Conservation (phyloP, 176 grass and related monocot species). For the Rhynchospora breviuscula region DNA sequence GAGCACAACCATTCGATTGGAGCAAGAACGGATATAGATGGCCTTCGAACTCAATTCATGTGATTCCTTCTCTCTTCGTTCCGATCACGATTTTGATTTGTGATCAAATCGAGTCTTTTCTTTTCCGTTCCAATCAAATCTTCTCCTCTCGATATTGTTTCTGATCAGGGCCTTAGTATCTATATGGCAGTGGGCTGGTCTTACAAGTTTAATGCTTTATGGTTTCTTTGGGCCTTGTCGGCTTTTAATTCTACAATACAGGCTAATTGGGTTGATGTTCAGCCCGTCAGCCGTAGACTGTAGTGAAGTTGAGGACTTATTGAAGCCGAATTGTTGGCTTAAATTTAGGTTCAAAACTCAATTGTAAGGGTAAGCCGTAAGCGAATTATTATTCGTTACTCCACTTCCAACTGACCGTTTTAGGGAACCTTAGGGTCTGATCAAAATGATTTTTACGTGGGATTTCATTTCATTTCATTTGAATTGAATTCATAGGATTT, state of each 20-base stretch:
- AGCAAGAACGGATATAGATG: too few species aligned
- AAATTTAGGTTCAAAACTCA: constrained; percentile 1
- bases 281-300: neutral
- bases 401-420: neutral
- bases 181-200: neutral
- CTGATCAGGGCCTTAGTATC: too few species aligned
- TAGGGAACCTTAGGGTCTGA: neutral
- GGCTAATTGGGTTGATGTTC: neutral
- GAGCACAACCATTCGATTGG: too few species aligned
- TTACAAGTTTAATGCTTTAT: neutral
- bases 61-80: too few species aligned
- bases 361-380: neutral
- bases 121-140: too few species aligned
- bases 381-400: neutral
- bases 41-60: too few species aligned
- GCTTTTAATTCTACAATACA: neutral
- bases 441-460: too few species aligned
- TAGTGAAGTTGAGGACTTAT: neutral
- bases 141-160: too few species aligned
- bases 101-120: too few species aligned
- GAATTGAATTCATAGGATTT: too few species aligned
- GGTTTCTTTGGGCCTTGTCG: neutral
- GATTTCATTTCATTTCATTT: too few species aligned
- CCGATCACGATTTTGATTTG: too few species aligned
- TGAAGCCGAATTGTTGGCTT: neutral